phyloP scores from a whole-genome alignment of 2,329 filamentous ascomycete species.

The Bipolaris zeicola region DNA sequence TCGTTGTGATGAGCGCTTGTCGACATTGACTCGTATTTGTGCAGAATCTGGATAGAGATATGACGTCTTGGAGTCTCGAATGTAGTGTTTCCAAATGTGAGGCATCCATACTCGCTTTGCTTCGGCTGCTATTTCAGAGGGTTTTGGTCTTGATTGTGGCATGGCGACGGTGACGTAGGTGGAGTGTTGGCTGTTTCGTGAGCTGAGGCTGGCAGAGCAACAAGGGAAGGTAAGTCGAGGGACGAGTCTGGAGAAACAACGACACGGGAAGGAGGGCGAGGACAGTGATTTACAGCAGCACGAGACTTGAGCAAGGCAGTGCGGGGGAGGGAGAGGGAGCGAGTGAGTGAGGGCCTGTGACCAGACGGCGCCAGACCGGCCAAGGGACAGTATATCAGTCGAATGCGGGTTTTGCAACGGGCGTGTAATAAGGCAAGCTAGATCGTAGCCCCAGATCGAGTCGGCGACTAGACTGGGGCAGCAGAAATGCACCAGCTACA shows the following conservation, averaged over 20 bases:
- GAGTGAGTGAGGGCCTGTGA: constrained; percentile 11
- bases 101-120: constrained; percentile 75
- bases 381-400: constrained; percentile 39
- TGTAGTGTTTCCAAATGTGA: constrained; percentile 63
- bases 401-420: constrained; percentile 26
- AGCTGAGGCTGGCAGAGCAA: not conserved
- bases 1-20: constrained; percentile 50
- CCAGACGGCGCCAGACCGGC: constrained; percentile 18
- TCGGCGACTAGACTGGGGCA: constrained; percentile 35
- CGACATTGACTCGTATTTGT: constrained; percentile 52
- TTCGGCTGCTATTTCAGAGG: constrained; percentile 73
- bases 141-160: constrained; percentile 65
- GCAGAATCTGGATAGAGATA: constrained; percentile 58
- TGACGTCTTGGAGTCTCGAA: constrained; percentile 62
- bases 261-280: too few relatives aligned
- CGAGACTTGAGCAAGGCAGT: constrained; percentile 12
- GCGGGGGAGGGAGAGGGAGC: constrained; percentile 16
- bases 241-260: not conserved
- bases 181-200: constrained; percentile 6
- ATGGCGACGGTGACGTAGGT: constrained; percentile 45
- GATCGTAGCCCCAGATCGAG: constrained; percentile 38
- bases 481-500: constrained; percentile 30
- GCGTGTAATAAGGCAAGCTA: constrained; percentile 40
- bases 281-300: not conserved
- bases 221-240: not conserved